Base-by-base conservation (phyloP, 2,329 filamentous ascomycete genomes). In the Sclerotinia spermophila region DNA sequence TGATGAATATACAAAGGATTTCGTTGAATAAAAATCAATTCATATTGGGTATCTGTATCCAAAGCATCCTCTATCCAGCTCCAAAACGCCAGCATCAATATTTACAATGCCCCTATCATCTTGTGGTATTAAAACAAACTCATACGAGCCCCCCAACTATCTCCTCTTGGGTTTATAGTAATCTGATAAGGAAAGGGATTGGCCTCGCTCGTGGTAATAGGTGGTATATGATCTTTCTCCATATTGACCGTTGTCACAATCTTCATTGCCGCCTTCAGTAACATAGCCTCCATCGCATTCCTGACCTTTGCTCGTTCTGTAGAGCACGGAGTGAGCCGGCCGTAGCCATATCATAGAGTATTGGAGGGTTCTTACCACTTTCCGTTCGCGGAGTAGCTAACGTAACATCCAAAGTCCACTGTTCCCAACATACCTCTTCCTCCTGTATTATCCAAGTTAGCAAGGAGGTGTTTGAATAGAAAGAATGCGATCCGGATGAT, bases 161-260 rank as follows among this genome's bases (percentile, higher is more conserved):
- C 90, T 72, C 90, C 86, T 78, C 93, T 93, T 71, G 93, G 93
- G 79, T 97, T 96, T 71, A 98, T 89, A 72, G 91, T 87, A 79
- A 98, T 97, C 81, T 94, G 91, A 81, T 97, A 98, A 0, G 95
- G 95, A 78, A 98, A 99, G 0, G 96, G 95, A 80, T 98, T 98
- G 62, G 92, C 85, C 73, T 95, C 93, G 79, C 90, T 94, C 33
- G 94, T 96, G 13, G 94, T 97, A 77, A 98, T 98, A 66, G 95
- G 96, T 1, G 96, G 96, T 75, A 99, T 98, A 81, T 98, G 96
- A 78, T 96, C 93, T 80, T 96, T 97, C 81, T 97, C 92, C 67
- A 88, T 84, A 82, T 97, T 97, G 77, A 93, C 94, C 68, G 92
- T 91, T 73, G 89, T 90, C 76, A 97, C 88, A 77, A 97, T 95